Evolutionary conservation across 2,329 filamentous ascomycete genomes (phyloP), one percentile per base, ranked within the genome.

Genomic region (Orbilia brochopaga): DNA sequence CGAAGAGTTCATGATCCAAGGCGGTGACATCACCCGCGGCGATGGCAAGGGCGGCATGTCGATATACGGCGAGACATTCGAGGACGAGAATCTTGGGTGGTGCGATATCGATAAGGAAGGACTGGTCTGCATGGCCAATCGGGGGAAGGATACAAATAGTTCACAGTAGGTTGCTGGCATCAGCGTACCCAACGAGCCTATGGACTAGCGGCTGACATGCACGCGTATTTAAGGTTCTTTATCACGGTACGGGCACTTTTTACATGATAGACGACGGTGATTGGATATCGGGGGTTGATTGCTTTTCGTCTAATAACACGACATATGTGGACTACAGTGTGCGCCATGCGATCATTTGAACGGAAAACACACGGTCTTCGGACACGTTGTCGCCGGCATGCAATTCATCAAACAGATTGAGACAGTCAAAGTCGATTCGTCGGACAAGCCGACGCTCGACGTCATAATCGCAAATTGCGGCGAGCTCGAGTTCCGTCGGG

Each of bases 21-120:
- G 86, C 77, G 87, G 86, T 79, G 86, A 88, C 78, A 88, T 88
- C 79, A 88, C 86, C 74, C 83, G 81, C 27, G 83, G 83, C 51
- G 86, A 89, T 76, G 83, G 87, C 69, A 88, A 86, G 73, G 87
- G 87, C 74, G 87, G 87, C 75, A 87, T 87, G 81, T 87, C 85
- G 69, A 88, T 88, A 79, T 88, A 88, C 78, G 86, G 86, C 74
- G 80, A 82, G 73, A 88, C 87, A 80, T 88, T 89, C 79, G 80
- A 82, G 57, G 87, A 89, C 75, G 87, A 89, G 83, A 89, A 88
- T 83, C 88, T 89, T 82, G 88, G 88, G 82, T 81, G 88, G 77
- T 87, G 86, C 81, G 86, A 88, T 81, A 86, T 81, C 79, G 86
- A 86, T 80, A 85, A 84, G 78, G 86, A 86, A 69, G 81, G 86